Evolutionary conservation across 805 yeast genomes (phyloP).

Genomic region (Hyphopichia homilentoma): DNA sequence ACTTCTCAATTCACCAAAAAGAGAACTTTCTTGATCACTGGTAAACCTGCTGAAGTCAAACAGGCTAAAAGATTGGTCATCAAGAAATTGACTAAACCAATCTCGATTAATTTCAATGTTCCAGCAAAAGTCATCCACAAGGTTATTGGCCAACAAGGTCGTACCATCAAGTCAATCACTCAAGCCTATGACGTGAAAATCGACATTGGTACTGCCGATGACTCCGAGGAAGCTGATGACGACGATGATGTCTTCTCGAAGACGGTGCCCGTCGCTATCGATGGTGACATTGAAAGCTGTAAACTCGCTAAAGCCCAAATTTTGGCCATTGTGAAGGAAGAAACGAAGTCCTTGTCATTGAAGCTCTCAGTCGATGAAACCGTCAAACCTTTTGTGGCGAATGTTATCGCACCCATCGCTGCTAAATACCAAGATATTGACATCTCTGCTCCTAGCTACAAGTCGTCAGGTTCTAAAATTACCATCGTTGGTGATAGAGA

Average conservation of each 20-base stretch:
- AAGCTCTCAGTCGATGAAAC: conserved; percentile 44
- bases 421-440: conserved; percentile 23
- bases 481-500: conserved; percentile 70
- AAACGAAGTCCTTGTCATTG: conserved; percentile 56
- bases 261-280: conserved; percentile 58
- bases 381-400: conserved; percentile 43
- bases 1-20: conserved; percentile 69
- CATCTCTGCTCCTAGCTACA: conserved; percentile 31
- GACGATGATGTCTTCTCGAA: conserved; percentile 55
- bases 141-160: conserved; percentile 87
- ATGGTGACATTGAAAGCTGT: conserved; percentile 85
- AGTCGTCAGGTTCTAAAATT: conserved; percentile 37
- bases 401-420: conserved; percentile 24
- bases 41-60: conserved; percentile 61
- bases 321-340: conserved; percentile 67
- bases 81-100: conserved; percentile 74
- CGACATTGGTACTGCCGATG: conserved; percentile 51
- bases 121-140: conserved; percentile 76
- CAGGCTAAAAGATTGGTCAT: conserved; percentile 73
- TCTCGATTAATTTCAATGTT: conserved; percentile 53
- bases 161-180: conserved; percentile 72
- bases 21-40: conserved; percentile 81
- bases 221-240: conserved; percentile 22
- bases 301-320: conserved; percentile 68
- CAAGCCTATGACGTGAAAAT: conserved; percentile 64